Conservation (phyloP, 2,329 filamentous ascomycete genomes). For the Aspergillus amoenus region DNA sequence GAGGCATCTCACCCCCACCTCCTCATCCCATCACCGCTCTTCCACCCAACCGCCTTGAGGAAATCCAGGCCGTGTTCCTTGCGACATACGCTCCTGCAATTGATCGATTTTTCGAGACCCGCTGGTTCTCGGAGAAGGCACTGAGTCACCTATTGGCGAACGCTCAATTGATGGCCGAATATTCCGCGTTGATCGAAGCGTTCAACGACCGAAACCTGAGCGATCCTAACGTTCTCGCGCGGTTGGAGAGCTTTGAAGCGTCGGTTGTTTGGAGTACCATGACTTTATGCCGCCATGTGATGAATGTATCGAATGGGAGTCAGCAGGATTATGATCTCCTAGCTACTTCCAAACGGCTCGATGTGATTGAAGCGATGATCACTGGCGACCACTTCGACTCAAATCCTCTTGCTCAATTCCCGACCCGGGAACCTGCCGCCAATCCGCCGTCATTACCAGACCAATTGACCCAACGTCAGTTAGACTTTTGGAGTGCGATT, state of each 20-base stretch:
- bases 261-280: constrained; percentile 62
- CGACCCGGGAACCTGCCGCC: constrained; percentile 39
- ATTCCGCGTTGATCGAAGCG: constrained; percentile 62
- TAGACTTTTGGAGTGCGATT: constrained; percentile 80
- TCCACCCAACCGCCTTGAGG: constrained; percentile 54
- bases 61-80: constrained; percentile 70
- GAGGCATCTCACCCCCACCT: constrained; percentile 58
- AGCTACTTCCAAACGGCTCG: constrained; percentile 68
- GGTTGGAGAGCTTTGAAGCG: constrained; percentile 55
- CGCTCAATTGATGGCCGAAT: constrained; percentile 61
- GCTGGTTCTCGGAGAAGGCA: constrained; percentile 69
- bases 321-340: constrained; percentile 57
- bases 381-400: constrained; percentile 66
- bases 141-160: constrained; percentile 56
- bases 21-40: constrained; percentile 52
- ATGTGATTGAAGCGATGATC: constrained; percentile 73
- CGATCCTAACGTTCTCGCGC: constrained; percentile 38
- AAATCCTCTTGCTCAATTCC: constrained; percentile 47
- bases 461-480: constrained; percentile 59
- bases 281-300: constrained; percentile 50
- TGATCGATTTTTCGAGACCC: constrained; percentile 75
- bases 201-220: constrained; percentile 39
- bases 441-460: constrained; percentile 44
- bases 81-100: constrained; percentile 74
- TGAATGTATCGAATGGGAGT: constrained; percentile 36